Base-by-base conservation (phyloP, 2,329 filamentous ascomycete genomes). In the Neoascochyta sp. region DNA sequence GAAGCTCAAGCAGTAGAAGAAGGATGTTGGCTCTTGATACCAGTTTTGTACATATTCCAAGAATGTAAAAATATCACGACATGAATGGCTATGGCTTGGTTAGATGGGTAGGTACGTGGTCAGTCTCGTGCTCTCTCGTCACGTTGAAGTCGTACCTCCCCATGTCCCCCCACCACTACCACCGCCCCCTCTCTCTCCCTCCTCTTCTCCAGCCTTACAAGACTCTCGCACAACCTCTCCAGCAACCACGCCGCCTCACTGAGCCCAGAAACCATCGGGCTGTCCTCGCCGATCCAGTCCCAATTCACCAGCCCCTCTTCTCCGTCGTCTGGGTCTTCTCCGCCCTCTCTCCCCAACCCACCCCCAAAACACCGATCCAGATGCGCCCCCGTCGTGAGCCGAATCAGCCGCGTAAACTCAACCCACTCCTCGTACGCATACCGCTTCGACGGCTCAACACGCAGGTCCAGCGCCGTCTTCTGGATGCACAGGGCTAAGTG, bases 371-470 rank as follows among this genome's bases (percentile, higher is more conserved):
- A 27, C n/a, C 29, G 30, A 18, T 49, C 33, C 3, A 50, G 23
- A 1, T 40, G 43, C 7, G 35, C 29, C 2, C 39, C 44, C 4
- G 43, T 49, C 1, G 67, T 67, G 43, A 80, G 80, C 2, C 74
- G 68, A 20, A 94, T 84, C 17, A 95, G 70, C 13, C 77, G 75
- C 6, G 89, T 80, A 47, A 86, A 92, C 67, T 86, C 85, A 0
- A 83, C 83, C 89, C 88, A 94, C 55, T 94, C 83, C 45, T 88
- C 79, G 42, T 88, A 95, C 0, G 69, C 71, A 57, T 95, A 95
- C 31, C 72, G 74, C 32, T 79, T 80, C 0, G 73, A 69, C 2
- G 75, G 71, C 4, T 70, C 62, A 24, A 68, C 60, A 11, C 75
- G 73, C 18, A 84, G 66, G 52, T 92, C 77, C 26, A 75, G 67